Conservation (phyloP, 192 early-diverging fungal genomes). For the Backusella tarrabulga region DNA sequence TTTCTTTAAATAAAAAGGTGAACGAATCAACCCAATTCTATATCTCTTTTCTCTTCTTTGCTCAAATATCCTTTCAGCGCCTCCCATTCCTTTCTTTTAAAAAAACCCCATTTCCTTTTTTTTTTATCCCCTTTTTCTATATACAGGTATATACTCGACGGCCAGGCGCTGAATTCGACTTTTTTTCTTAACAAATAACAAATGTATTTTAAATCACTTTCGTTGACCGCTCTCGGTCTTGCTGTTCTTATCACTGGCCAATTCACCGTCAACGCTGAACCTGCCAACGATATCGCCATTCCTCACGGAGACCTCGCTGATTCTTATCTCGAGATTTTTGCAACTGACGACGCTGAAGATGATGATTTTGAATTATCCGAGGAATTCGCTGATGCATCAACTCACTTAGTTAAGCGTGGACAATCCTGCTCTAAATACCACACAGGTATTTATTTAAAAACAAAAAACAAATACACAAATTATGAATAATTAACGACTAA, state of each 20-base stretch:
- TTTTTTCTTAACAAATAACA: not conserved
- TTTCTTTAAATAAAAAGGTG: not conserved
- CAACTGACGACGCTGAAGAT: constrained; percentile 3
- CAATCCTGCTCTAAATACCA: constrained; percentile 18
- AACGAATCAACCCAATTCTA: not conserved
- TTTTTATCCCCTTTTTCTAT: not conserved
- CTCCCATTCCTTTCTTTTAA: constrained; percentile 11
- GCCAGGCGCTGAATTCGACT: not conserved
- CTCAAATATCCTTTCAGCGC: not conserved
- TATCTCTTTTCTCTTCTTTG: not conserved
- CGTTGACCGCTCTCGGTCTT: constrained; percentile 18
- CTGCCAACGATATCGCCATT: constrained; percentile 3
- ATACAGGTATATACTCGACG: constrained; percentile 7
- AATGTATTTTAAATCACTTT: constrained; percentile 20
- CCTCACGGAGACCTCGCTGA: not conserved
- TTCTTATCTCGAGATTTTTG: constrained; percentile 7
- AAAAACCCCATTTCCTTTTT: not conserved
- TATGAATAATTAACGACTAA: not conserved
- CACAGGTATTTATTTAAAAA: constrained; percentile 14
- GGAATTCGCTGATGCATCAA: not conserved
- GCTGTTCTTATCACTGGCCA: constrained; percentile 9
- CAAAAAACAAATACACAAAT: not conserved
- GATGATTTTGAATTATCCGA: constrained; percentile 24
- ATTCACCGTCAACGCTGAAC: constrained; percentile 4
- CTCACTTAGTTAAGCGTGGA: constrained; percentile 14